Base-by-base conservation (phyloP, 2,329 filamentous ascomycete genomes). In the Colletotrichum sp. region DNA sequence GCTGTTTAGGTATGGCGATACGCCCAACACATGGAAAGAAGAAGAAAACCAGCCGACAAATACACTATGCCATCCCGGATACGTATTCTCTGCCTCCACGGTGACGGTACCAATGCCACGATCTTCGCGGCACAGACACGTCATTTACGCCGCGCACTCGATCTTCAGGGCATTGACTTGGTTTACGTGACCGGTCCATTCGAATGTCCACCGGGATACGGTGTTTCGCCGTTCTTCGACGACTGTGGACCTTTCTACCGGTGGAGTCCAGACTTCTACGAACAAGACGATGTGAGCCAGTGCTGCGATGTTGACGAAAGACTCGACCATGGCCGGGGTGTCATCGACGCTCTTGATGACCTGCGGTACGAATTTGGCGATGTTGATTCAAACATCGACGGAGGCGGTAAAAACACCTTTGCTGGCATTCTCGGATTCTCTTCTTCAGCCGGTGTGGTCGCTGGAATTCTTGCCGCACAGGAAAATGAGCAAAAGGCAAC, bases 201-300 rank as follows among this genome's bases (percentile, higher is more conserved):
- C 30, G 68, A 71, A 36, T 71, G 68, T 32, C 3, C 12, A 15
- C 26, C 68, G 3, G 68, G 68, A 10, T 71, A 55, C 43, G 68
- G 68, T n/a, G 68, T 71, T 28, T 71, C 68, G 3, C 68, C 68
- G 3, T 71, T 71, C 21, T 71, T 71, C 38, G 68, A 71, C 30
- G 68, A 71, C 21, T 71, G 68, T n/a, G 68, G 68, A n/a, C 68
- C 68, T 6, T 71, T 71, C 13, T 71, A 57, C 5, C 68, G 68
- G 12, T 71, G 68, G 68, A 55, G 68, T 3, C 58, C 67, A 12
- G n/a, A 70, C 12, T 24, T 28, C 26, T 18, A 32, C 12, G 57
- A 28, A 28, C 18, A 28, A 34, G 30, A 30, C 13, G 8, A 32
- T 34, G 26, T 6, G 16, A n/a, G 13, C 26, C 26, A 63, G 18